Evolutionary conservation across 768 basidiomycete genomes (phyloP).

Genomic region (Mycena sanguinolenta): DNA sequence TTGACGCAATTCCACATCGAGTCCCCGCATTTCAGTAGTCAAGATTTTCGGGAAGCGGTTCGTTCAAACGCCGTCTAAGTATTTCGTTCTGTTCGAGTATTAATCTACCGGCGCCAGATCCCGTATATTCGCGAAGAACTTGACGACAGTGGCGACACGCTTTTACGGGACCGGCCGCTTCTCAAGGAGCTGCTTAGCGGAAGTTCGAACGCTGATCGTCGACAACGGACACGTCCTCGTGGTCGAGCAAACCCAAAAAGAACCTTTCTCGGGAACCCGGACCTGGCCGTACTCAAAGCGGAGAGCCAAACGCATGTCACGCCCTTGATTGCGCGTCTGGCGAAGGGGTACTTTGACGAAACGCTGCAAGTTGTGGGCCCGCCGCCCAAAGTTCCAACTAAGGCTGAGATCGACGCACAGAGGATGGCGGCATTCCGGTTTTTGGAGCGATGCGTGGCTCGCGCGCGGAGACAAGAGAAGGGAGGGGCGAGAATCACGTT

Average conservation of each 20-base stretch:
- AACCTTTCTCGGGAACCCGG: slow-evolving; percentile 57
- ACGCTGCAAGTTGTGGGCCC: slow-evolving; percentile 67
- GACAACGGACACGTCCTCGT: slow-evolving; percentile 4
- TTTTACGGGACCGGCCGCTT: slow-evolving; percentile 16
- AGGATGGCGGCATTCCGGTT: slow-evolving; percentile 43
- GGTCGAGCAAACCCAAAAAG: slow-evolving; percentile 28
- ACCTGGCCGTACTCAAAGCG: slow-evolving; percentile 67
- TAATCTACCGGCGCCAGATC: not conserved
- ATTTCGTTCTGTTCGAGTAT: not conserved
- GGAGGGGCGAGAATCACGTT: slow-evolving; percentile 35
- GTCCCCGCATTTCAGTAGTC: slow-evolving; percentile 44
- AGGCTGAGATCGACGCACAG: slow-evolving; percentile 42
- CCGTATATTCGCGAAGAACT: slow-evolving; percentile 26
- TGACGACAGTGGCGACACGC: slow-evolving; percentile 4
- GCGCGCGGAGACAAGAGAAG: slow-evolving; percentile 37
- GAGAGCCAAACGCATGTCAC: slow-evolving; percentile 72
- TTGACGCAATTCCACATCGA: slow-evolving; percentile 51
- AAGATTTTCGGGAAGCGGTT: slow-evolving; percentile 29
- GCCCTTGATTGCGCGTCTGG: slow-evolving; percentile 66
- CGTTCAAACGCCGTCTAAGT: slow-evolving; percentile 6
- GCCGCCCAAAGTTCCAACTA: slow-evolving; percentile 48
- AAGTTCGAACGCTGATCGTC: not conserved
- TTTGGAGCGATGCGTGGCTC: slow-evolving; percentile 41
- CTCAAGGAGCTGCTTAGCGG: slow-evolving; percentile 22
- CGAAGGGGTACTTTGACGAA: slow-evolving; percentile 67